Percentiles rank a stretch among this genome's conserved stretches.
phyloP scores from a whole-genome alignment of 2,329 filamentous ascomycete genomes.

The Mollisiaceae sp. region DNA sequence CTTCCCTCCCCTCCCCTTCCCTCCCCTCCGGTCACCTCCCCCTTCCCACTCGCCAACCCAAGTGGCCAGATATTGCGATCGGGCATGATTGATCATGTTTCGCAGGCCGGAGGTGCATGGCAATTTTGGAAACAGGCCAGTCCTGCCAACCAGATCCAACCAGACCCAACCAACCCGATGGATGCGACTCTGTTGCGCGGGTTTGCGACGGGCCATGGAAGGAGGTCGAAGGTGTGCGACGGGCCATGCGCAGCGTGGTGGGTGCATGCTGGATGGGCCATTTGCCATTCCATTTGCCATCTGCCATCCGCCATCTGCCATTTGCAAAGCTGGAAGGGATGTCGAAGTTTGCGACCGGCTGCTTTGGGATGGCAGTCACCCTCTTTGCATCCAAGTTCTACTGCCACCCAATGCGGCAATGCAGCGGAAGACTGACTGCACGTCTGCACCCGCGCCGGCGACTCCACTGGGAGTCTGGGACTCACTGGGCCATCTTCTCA shows the following conservation, averaged over 20 bases:
- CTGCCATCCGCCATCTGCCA: too few relatives aligned
- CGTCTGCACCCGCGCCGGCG: not conserved
- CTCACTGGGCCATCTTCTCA: not conserved
- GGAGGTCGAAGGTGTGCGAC: conserved; percentile 7
- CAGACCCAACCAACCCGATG: conserved; percentile 19
- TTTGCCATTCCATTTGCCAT: too few relatives aligned
- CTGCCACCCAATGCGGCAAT: conserved; percentile 1
- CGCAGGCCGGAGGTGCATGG: conserved; percentile 4
- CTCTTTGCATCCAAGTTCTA: not conserved
- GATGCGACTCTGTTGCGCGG: not conserved
- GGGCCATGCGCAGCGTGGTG: too few relatives aligned
- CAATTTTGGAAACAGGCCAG: conserved; percentile 1
- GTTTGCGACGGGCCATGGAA: conserved; percentile 16
- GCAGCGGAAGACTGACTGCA: not conserved
- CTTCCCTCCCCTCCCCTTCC: not conserved
- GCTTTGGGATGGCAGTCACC: not conserved
- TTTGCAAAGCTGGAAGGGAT: too few relatives aligned
- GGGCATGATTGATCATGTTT: conserved; percentile 23
- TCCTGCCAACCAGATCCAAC: conserved; percentile 21
- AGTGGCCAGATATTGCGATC: conserved; percentile 5
- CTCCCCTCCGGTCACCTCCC: conserved; percentile 8
- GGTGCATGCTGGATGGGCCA: too few relatives aligned
- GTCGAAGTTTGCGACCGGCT: conserved; percentile 11
- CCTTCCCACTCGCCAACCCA: not conserved
- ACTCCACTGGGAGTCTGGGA: conserved; percentile 4